These are phyloP conservation scores for Brasilioporus rufonigricans DNA, from an alignment of 768 basidiomycete species.

Conservation along the genomic window DNA sequence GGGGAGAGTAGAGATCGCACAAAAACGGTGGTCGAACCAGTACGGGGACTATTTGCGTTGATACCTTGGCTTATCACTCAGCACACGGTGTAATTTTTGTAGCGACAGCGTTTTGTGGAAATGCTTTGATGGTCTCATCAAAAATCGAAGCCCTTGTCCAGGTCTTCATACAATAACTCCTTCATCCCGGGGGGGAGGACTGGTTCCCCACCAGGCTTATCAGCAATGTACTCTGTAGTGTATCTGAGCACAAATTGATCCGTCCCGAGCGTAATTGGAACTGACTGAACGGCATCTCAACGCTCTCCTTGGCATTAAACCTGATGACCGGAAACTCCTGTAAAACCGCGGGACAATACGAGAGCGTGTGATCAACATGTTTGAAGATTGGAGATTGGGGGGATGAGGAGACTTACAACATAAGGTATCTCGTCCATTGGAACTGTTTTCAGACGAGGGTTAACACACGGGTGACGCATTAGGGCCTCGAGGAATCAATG, in stretches of 20 bases:
- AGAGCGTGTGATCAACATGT: not conserved
- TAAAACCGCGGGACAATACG: not conserved
- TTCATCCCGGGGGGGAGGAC: slow-evolving; percentile 89
- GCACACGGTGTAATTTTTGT: not conserved
- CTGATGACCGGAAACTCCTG: slow-evolving; percentile 88
- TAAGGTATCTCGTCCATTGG: slow-evolving; percentile 72
- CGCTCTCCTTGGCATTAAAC: slow-evolving; percentile 85
- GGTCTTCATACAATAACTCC: slow-evolving; percentile 77
- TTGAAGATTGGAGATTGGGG: not conserved
- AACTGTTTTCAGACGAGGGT: slow-evolving; percentile 33
- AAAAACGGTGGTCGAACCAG: not conserved
- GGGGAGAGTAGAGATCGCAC: not conserved
- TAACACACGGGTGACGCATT: not conserved
- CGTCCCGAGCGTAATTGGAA: slow-evolving; percentile 9
- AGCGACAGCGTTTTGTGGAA: not conserved
- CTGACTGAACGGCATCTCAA: slow-evolving; percentile 98
- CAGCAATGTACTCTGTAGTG: slow-evolving; percentile 47
- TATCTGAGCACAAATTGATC: not conserved
- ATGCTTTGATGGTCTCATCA: not conserved
- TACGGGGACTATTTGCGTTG: not conserved
- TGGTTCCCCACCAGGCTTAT: slow-evolving; percentile 53
- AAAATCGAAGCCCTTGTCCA: slow-evolving; percentile 79
- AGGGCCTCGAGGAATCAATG: not conserved
- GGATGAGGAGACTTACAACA: slow-evolving; percentile 49
- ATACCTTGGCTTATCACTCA: not conserved